Evolutionary conservation across 352 stramenopile genomes (phyloP), one percentile per base, ranked within the genome.

Genomic region (Phytophthora syringae): DNA sequence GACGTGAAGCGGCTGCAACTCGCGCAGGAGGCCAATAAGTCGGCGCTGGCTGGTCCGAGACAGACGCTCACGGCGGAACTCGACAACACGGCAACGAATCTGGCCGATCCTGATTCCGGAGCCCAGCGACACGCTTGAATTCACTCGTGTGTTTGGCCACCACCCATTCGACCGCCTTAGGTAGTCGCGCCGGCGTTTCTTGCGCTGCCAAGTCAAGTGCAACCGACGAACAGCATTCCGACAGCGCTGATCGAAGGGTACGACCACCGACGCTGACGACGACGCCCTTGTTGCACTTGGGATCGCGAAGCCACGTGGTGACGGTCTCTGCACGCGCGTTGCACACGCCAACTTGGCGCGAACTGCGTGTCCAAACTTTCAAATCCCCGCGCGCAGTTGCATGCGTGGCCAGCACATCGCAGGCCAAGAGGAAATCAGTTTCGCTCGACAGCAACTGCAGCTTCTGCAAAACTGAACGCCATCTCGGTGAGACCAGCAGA

Each of bases 311-410:
- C 15, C 13, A 36, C n/a, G 27, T 44, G 22, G n/a, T n/a, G n/a
- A 25, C 52, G 27, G 39, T 30, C 22, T 47, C 50, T 47, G 50
- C 22, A 45, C 39, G 16, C 16, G 37, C 37, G 37, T 43, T 43
- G 37, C 37, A 43, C 37, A 43, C 37, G 37, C 16, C 39, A 45
- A 45, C 16, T 45, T 45, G 39, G 39, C 32, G 40, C 28, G 27
- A 59, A 45, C 58, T 25, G 45, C 60, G 52, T 64, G 53, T 64
- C 54, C 45, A 69, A 67, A 68, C 45, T 63, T 67, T 68, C 53
- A 60, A 64, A 70, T 70, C 53, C n/a, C 12, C 45, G 34, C 18
- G 32, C 27, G 39, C 48, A 37, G 43, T 52, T 44, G 37, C 37
- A 44, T 21, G 37, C 37, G 37, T 11, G 10, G n/a, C 16, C 3